These are phyloP conservation scores for Polymyxa betae DNA, from an alignment of 208 protist genomes.

Conservation along the genomic window DNA sequence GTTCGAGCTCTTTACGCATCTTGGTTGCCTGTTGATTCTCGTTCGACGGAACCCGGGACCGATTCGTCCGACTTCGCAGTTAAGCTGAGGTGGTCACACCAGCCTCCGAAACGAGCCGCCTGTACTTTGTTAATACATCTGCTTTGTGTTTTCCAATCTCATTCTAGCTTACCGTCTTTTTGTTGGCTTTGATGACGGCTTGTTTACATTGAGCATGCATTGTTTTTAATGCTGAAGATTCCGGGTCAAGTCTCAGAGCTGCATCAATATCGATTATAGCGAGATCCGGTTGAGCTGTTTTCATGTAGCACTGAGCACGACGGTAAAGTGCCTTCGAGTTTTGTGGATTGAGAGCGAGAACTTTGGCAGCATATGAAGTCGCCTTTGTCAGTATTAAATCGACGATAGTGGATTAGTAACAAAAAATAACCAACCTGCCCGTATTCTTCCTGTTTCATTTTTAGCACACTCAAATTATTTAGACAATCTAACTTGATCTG, in stretches of 20 bases:
- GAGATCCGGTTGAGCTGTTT: background rate
- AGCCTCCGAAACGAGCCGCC: conserved; percentile 5
- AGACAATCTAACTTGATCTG: background rate
- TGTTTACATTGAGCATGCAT: background rate
- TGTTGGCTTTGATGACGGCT: background rate
- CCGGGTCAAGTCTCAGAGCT: background rate
- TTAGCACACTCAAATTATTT: background rate
- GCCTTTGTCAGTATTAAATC: background rate
- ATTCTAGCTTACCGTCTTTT: background rate
- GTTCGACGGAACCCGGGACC: no score
- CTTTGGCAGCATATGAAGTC: background rate
- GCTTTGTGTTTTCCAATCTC: background rate
- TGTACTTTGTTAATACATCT: background rate
- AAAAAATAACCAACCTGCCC: background rate
- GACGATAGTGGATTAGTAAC: background rate
- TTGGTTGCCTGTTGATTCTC: no score
- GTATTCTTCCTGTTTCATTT: background rate
- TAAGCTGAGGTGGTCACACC: background rate
- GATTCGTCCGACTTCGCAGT: no score
- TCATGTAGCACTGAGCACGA: background rate
- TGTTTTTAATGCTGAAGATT: background rate
- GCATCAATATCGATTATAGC: conserved; percentile 8
- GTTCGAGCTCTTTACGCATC: no score
- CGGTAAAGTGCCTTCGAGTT: conserved; percentile 24
- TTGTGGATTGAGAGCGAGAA: background rate